A percentile compares a stretch with the other conserved stretches of the same genome.
These are phyloP conservation scores for Sclerotiophoma versabilis DNA, from an alignment of 2,329 filamentous ascomycete species.

Conservation along the genomic window DNA sequence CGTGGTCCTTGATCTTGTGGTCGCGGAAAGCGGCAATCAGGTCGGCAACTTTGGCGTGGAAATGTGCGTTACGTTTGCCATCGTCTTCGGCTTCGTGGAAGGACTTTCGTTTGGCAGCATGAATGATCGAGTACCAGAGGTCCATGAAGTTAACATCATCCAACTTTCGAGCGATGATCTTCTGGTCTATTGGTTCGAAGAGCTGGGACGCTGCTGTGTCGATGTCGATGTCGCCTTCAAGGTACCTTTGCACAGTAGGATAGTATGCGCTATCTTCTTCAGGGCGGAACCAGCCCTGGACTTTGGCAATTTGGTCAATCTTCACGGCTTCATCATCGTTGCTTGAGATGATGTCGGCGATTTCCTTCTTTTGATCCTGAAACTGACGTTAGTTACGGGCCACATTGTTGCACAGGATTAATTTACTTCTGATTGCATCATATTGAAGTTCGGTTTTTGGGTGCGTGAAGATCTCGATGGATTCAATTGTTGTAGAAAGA, in stretches of 20 bases:
- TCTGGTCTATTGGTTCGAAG: slow-evolving; percentile 36
- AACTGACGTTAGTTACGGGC: slow-evolving; percentile 3
- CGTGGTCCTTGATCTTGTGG: slow-evolving; percentile 27
- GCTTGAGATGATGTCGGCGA: slow-evolving; percentile 27
- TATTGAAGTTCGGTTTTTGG: background rate
- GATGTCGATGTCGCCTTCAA: slow-evolving; percentile 24
- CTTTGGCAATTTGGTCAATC: slow-evolving; percentile 41
- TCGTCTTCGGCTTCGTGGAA: slow-evolving; percentile 16
- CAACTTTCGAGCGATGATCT: slow-evolving; percentile 24
- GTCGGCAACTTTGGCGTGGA: slow-evolving; percentile 29
- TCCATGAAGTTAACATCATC: slow-evolving; percentile 33
- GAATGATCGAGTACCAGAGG: slow-evolving; percentile 43
- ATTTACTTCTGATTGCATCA: slow-evolving; percentile 7
- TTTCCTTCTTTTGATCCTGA: slow-evolving; percentile 29
- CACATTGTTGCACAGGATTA: background rate
- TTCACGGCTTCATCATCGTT: slow-evolving; percentile 21
- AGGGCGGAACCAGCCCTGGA: slow-evolving; percentile 41
- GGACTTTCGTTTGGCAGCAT: slow-evolving; percentile 35
- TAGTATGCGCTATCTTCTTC: slow-evolving; percentile 32
- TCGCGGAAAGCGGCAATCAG: slow-evolving; percentile 36
- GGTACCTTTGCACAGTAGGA: slow-evolving; percentile 32
- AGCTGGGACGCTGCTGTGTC: slow-evolving; percentile 25
- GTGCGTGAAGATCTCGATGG: background rate
- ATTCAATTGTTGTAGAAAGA: background rate
- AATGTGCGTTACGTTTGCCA: background rate